Base-by-base conservation (phyloP, 2,329 filamentous ascomycete genomes). In the Calonectria hongkongensis region DNA sequence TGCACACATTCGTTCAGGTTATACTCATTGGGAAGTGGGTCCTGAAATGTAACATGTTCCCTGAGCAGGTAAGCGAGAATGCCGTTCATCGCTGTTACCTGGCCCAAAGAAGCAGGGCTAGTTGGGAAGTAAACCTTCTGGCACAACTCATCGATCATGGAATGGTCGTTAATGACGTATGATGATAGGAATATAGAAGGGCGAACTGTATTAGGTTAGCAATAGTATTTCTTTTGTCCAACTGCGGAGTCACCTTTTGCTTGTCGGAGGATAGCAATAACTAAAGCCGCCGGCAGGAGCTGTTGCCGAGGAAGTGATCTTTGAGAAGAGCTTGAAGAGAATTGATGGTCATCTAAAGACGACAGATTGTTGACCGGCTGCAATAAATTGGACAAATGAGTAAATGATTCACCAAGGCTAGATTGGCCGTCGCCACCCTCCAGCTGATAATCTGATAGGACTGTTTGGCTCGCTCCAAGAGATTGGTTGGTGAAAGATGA, bases 121-220 rank as follows among this genome's bases (percentile, higher is more conserved):
- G 70, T 76, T 4, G 76, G 75, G 16, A 78, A 78, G 25, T 78
- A 78, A 15, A 75, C 70, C 1, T 56, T 72, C 43, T 78, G 76
- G 15, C 76, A 78, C 0, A 77, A 7, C 13, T 66, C 60, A 27
- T 78, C 76, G 16, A 78, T 64, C 0, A 78, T 39, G 2, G 28
- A 48, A 15, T 39, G 16, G 3, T 78, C 72, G 8, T 70, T 70
- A 3, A 78, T 30, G 1, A 73, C 51, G 6, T 76, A 74, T 0
- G 74, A 76, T 1, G 75, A 73, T 3, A 78, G 39, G 6, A 76
- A 71, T 3, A 67, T 50, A 2, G 73, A 60, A 15, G 72, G 48
- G 4, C 66, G 28, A 0, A 50, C 76, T 78, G 6, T 0, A 7
- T 18, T 39, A 41, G 2, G 10, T 62, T 30, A 70, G 68, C 10